A percentile compares a stretch with the other conserved stretches of the same genome.
phyloP scores from a whole-genome alignment of 202 grass and related monocot genomes.

The Alloteropsis angusta region DNA sequence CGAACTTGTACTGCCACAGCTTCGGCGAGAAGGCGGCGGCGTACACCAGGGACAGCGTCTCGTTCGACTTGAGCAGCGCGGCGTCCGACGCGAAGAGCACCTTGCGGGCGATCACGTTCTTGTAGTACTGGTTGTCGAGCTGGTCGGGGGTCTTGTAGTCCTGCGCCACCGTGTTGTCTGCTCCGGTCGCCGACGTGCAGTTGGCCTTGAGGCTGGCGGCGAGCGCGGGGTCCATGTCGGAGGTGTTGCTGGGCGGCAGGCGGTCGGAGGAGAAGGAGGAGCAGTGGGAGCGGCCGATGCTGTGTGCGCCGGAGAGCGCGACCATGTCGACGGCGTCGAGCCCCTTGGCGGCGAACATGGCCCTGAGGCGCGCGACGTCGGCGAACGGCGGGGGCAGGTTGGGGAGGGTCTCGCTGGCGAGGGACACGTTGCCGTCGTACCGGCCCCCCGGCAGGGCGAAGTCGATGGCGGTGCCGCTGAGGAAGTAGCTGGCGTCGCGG shows the following conservation, averaged over 20 bases:
- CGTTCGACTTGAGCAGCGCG: constrained; percentile 9
- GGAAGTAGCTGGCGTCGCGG: constrained; percentile 27
- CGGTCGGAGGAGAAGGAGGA: constrained; percentile 43
- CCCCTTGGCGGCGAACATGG: constrained; percentile 33
- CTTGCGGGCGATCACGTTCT: constrained; percentile 3
- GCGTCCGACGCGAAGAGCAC: constrained; percentile 45
- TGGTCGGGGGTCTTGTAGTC: constrained; percentile 15
- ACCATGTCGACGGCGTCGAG: constrained; percentile 35
- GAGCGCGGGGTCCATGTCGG: constrained; percentile 4
- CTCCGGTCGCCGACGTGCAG: neutral
- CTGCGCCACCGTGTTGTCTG: constrained; percentile 17
- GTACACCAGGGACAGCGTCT: neutral
- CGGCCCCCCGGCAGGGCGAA: constrained; percentile 36
- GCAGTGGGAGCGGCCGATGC: constrained; percentile 47
- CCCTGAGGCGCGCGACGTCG: constrained; percentile 12
- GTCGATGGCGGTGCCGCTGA: neutral
- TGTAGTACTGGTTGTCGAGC: constrained; percentile 41
- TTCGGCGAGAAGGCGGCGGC: neutral
- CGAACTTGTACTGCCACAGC: constrained; percentile 24
- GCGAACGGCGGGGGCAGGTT: constrained; percentile 34
- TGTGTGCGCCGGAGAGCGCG: constrained; percentile 54
- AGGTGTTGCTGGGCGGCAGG: neutral
- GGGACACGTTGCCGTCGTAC: constrained; percentile 33
- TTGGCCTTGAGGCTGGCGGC: neutral
- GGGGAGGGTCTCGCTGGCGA: neutral